Conservation (phyloP, 495 filamentous ascomycete genomes). For the Xylaria scruposa region DNA sequence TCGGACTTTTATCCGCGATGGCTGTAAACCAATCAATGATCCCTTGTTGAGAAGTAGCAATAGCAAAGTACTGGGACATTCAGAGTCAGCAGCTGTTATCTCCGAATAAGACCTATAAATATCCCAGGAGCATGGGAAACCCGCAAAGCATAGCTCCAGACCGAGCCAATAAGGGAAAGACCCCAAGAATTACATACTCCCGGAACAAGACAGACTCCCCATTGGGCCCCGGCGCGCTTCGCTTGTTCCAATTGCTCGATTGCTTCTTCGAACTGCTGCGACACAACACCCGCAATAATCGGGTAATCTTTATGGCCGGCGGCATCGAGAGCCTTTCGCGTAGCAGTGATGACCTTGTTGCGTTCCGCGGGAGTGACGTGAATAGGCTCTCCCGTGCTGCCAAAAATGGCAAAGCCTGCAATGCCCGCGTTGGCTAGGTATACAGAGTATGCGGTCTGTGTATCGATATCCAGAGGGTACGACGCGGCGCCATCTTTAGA, state of each 20-base stretch:
- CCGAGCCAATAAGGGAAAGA: not conserved
- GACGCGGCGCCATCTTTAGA: slow-evolving; percentile 18
- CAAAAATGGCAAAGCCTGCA: slow-evolving; percentile 24
- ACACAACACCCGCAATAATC: slow-evolving; percentile 17
- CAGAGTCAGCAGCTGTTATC: slow-evolving; percentile 1
- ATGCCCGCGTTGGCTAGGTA: slow-evolving; percentile 32
- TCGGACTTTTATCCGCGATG: slow-evolving; percentile 14
- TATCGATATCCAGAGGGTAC: slow-evolving; percentile 8
- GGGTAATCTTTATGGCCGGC: slow-evolving; percentile 22
- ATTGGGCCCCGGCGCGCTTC: slow-evolving; percentile 23
- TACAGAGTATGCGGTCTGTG: slow-evolving; percentile 18
- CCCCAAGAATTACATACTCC: slow-evolving; percentile 12
- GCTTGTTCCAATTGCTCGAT: slow-evolving; percentile 18
- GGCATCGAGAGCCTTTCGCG: slow-evolving; percentile 22
- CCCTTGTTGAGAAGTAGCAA: slow-evolving; percentile 20
- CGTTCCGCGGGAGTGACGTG: slow-evolving; percentile 20
- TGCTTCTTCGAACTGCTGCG: slow-evolving; percentile 22
- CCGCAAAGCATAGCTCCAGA: not conserved
- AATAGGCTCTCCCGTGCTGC: slow-evolving; percentile 17
- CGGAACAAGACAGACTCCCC: slow-evolving; percentile 23
- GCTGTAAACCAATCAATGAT: slow-evolving; percentile 26
- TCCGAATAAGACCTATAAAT: not conserved
- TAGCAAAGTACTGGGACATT: slow-evolving; percentile 14
- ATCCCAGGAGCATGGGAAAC: not conserved
- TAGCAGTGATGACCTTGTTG: slow-evolving; percentile 10